Percentiles rank a stretch among this genome's conserved stretches.
Conservation (phyloP, 208 protist species). For the Blastocrithidia nonstop region DNA sequence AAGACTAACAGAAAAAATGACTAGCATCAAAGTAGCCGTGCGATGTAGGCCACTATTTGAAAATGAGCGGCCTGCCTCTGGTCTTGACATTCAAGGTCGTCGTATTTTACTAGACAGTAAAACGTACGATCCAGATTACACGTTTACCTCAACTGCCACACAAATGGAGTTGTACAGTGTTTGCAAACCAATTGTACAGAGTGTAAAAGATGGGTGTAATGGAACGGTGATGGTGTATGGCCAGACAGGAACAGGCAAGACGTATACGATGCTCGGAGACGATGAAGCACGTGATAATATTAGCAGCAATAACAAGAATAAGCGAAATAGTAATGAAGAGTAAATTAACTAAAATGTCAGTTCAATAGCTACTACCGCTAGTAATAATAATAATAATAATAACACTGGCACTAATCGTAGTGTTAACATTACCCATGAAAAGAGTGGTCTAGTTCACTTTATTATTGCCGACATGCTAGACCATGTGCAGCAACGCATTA, state of each 20-base stretch:
- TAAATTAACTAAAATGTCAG: no score
- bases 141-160: constrained; percentile 33
- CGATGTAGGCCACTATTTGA: constrained; percentile 73
- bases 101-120: constrained; percentile 80
- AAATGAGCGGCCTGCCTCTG: constrained; percentile 45
- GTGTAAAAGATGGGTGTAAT: constrained; percentile 83
- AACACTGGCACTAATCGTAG: no score
- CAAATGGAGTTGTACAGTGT: constrained; percentile 80
- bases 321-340: no score
- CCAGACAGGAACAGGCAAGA: constrained; percentile 93
- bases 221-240: constrained; percentile 90
- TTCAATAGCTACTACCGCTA: no score
- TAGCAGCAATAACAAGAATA: no score
- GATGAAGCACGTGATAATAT: constrained; percentile 18
- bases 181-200: constrained; percentile 74
- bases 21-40: constrained; percentile 79
- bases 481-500: constrained; percentile 62
- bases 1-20: constrained; percentile 16
- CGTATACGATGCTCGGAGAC: constrained; percentile 90
- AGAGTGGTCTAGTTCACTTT: constrained; percentile 84
- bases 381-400: no score
- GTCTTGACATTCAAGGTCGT: constrained; percentile 61
- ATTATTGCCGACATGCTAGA: constrained; percentile 86
- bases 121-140: constrained; percentile 82
- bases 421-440: no score